phyloP scores from a whole-genome alignment of 2,329 filamentous ascomycete species.

The Drechslerella coelobrocha region DNA sequence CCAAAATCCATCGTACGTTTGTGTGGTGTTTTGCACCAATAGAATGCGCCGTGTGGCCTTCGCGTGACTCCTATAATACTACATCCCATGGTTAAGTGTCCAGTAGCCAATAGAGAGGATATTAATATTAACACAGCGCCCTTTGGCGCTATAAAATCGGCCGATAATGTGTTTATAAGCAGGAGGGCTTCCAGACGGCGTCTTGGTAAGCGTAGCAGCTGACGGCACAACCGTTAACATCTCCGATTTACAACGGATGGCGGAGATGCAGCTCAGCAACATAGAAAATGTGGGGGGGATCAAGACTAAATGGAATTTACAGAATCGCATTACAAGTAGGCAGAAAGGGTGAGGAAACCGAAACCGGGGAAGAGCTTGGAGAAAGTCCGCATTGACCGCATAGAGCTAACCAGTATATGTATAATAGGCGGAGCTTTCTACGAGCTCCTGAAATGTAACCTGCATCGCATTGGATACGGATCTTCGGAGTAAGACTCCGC shows the following conservation, averaged over 20 bases:
- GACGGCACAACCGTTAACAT: background rate
- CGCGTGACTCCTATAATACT: too few relatives aligned
- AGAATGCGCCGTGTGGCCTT: too few relatives aligned
- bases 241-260: background rate
- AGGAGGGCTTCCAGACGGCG: too few relatives aligned
- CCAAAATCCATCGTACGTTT: too few relatives aligned
- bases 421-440: background rate
- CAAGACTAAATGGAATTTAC: constrained; percentile 3
- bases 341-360: background rate
- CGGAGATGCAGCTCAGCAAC: background rate
- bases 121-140: background rate
- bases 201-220: too few relatives aligned
- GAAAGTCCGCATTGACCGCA: background rate
- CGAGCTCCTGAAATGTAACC: constrained; percentile 32
- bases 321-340: constrained; percentile 9
- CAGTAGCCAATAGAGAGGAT: too few relatives aligned
- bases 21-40: too few relatives aligned
- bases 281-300: constrained; percentile 6
- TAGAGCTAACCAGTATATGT: background rate
- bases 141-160: background rate
- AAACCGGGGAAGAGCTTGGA: background rate
- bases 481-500: constrained; percentile 44
- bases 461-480: constrained; percentile 42
- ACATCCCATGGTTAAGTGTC: too few relatives aligned
- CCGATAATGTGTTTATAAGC: background rate